Percentiles rank a stretch among this genome's conserved stretches.
phyloP scores from a whole-genome alignment of 2,329 filamentous ascomycete species.

The Gaeumannomyces tritici region DNA sequence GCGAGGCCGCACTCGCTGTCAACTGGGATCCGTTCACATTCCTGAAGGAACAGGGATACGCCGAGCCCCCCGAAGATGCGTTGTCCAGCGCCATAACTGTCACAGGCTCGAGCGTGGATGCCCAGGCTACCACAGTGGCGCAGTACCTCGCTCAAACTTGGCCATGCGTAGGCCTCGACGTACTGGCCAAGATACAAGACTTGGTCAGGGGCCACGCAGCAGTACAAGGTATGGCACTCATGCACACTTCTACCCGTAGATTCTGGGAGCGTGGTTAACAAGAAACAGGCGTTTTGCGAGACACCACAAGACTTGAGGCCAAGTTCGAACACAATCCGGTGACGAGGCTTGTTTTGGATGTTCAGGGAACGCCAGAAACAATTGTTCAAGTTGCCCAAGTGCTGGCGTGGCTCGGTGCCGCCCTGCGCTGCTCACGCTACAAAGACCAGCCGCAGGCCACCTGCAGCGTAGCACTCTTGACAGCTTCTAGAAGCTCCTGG shows the following conservation, averaged over 20 bases:
- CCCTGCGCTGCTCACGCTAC: background rate
- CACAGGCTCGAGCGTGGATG: background rate
- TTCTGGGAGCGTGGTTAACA: no score
- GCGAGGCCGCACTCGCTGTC: background rate
- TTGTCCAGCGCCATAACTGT: background rate
- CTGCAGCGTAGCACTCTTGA: background rate
- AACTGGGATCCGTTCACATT: background rate
- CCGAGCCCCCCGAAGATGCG: background rate
- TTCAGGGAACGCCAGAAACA: background rate
- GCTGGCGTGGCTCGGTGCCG: slow-evolving; percentile 1
- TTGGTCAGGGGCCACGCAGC: background rate
- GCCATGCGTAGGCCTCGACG: background rate
- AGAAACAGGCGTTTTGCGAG: background rate
- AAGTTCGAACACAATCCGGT: background rate
- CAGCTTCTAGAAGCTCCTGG: background rate
- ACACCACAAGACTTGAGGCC: background rate
- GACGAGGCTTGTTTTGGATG: background rate
- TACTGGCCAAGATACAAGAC: background rate
- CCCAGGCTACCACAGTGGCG: background rate
- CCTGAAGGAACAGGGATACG: background rate
- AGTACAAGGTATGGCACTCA: background rate
- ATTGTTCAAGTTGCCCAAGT: background rate
- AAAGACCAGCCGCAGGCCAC: background rate
- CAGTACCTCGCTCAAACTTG: background rate
- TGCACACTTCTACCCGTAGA: no score